phyloP scores from a whole-genome alignment of 495 filamentous ascomycete species.

The Penicillium dipodomyicola region DNA sequence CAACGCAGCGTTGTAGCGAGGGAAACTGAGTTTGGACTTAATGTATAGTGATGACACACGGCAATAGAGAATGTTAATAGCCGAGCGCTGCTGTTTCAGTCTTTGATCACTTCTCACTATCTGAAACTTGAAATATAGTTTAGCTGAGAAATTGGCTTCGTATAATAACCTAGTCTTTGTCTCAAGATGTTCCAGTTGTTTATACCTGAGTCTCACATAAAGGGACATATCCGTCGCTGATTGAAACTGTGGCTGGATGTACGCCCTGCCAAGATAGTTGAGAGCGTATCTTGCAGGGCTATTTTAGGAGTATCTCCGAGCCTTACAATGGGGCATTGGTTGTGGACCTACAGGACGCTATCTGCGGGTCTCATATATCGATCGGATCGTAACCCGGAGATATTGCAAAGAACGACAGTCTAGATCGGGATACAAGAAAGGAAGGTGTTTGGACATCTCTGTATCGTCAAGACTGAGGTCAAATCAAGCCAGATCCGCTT shows the following conservation, averaged over 20 bases:
- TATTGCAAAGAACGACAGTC: not conserved
- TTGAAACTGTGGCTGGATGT: constrained; percentile 4
- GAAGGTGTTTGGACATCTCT: not conserved
- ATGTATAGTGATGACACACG: not conserved
- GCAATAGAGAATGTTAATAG: not conserved
- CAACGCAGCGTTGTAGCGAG: constrained; percentile 11
- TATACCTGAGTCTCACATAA: not conserved
- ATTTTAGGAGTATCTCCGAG: constrained; percentile 7
- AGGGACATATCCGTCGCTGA: not conserved
- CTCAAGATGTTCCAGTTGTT: constrained; percentile 8
- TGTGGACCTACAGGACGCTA: constrained; percentile 1
- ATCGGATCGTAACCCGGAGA: constrained; percentile 11
- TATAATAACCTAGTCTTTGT: not conserved
- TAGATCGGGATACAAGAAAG: not conserved
- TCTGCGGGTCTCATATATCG: constrained; percentile 8
- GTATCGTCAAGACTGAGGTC: not conserved
- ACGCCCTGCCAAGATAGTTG: constrained; percentile 3
- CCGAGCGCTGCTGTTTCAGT: constrained; percentile 8
- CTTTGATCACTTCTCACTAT: not conserved
- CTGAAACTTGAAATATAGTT: not conserved
- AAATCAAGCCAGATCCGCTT: not conserved
- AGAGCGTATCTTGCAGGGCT: constrained; percentile 1
- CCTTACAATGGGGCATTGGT: not conserved
- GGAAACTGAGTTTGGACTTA: not conserved
- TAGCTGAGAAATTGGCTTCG: not conserved